phyloP scores from a whole-genome alignment of 495 filamentous ascomycete genomes.

The Astrothelium subdiscretum region DNA sequence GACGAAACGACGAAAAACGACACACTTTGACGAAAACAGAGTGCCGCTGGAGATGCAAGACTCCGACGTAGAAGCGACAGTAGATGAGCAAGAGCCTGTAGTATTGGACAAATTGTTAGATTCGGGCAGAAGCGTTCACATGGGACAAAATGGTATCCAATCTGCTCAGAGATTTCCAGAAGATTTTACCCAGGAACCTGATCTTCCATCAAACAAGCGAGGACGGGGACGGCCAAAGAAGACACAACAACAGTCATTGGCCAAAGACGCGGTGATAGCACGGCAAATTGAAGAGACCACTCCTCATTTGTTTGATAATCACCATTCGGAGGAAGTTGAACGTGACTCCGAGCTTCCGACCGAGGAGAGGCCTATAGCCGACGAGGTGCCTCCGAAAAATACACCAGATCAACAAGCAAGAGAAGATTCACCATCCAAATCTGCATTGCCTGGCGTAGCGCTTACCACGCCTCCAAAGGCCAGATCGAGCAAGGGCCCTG shows the following conservation, averaged over 20 bases:
- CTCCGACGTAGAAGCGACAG: constrained; percentile 11
- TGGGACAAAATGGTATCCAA: not conserved
- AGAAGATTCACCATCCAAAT: constrained; percentile 9
- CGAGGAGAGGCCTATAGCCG: constrained; percentile 5
- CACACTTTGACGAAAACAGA: constrained; percentile 18
- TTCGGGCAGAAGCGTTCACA: not conserved
- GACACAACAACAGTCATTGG: not conserved
- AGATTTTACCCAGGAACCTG: constrained; percentile 3
- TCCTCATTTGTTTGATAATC: not conserved
- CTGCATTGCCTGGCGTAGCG: not conserved
- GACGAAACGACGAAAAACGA: constrained; percentile 13
- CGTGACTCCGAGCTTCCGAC: not conserved
- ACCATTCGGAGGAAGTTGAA: not conserved
- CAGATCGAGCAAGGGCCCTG: constrained; percentile 5
- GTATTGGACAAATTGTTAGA: not conserved
- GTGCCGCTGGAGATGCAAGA: constrained; percentile 3
- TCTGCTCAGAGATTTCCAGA: not conserved
- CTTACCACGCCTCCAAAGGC: constrained; percentile 6
- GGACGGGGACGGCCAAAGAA: constrained; percentile 14
- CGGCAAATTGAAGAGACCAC: too few species aligned
- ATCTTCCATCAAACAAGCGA: constrained; percentile 4
- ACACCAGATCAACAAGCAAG: not conserved
- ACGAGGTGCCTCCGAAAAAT: not conserved
- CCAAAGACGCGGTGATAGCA: too few species aligned
- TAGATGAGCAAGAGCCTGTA: constrained; percentile 4